Conservation (phyloP, 2,329 filamentous ascomycete species). For the Fusarium fracticaudum region DNA sequence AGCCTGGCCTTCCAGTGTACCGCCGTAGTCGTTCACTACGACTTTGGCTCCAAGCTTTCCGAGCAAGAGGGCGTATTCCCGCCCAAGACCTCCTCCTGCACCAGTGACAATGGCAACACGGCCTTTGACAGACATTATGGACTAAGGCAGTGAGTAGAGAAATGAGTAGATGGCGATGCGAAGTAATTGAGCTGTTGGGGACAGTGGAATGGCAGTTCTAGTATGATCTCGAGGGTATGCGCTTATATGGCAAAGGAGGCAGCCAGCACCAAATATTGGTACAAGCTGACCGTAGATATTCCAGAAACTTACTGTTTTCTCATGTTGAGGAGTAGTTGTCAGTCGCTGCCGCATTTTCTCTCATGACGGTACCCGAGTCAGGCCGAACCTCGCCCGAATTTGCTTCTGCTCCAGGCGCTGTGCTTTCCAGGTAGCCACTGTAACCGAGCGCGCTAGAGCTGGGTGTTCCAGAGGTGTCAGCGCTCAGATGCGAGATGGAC, state of each 20-base stretch:
- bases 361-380: not conserved
- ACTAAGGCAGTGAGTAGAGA: accelerated
- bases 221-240: not conserved
- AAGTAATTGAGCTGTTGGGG: not conserved
- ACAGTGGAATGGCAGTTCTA: not conserved
- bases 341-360: not conserved
- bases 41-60: not conserved
- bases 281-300: no score
- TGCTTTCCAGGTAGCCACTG: no score
- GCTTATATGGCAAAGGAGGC: not conserved
- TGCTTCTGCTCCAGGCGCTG: not conserved
- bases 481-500: not conserved
- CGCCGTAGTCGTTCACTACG: not conserved
- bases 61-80: not conserved
- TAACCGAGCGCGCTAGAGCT: not conserved
- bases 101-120: not conserved
- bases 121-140: not conserved
- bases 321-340: not conserved
- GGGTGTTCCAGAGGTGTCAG: no score
- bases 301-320: not conserved
- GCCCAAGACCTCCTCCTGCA: not conserved
- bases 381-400: not conserved
- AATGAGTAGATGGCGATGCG: not conserved
- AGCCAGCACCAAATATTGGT: no score
- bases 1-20: not conserved